Conservation (phyloP, 2,329 filamentous ascomycete genomes). For the Periglandula ipomoeae region DNA sequence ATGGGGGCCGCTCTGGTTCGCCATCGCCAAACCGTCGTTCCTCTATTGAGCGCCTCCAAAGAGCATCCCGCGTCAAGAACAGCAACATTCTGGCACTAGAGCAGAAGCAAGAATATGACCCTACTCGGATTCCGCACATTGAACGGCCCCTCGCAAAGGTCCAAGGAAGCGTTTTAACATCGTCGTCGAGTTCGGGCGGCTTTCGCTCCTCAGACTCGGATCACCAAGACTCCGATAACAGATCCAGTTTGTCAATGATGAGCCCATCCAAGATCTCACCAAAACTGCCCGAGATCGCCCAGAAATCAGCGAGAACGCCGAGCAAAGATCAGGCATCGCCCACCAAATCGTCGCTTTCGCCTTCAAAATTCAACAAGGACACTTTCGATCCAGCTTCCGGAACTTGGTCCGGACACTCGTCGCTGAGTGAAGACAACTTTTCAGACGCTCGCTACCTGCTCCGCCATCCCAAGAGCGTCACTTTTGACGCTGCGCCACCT, state of each 20-base stretch:
- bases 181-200: constrained; percentile 46
- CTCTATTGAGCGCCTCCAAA: constrained; percentile 92
- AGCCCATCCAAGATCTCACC: constrained; percentile 17
- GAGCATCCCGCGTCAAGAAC: constrained; percentile 91
- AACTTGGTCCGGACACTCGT: constrained; percentile 59
- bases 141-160: constrained; percentile 75
- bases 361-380: constrained; percentile 55
- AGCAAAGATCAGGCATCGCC: constrained; percentile 70
- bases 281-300: constrained; percentile 3
- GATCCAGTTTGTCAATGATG: constrained; percentile 27
- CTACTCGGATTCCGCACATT: constrained; percentile 63
- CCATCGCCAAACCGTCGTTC: constrained; percentile 70
- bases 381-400: constrained; percentile 61
- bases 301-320: constrained; percentile 38
- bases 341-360: constrained; percentile 80
- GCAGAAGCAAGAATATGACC: constrained; percentile 87
- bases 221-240: constrained; percentile 36
- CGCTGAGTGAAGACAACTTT: constrained; percentile 47
- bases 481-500: constrained; percentile 87
- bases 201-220: constrained; percentile 39
- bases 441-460: constrained; percentile 60
- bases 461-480: constrained; percentile 91
- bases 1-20: constrained; percentile 49
- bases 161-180: constrained; percentile 62
- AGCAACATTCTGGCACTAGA: constrained; percentile 95